These are phyloP conservation scores for Rhodamnia argentea DNA, from an alignment of 345 rosid genomes.

Conservation along the genomic window DNA sequence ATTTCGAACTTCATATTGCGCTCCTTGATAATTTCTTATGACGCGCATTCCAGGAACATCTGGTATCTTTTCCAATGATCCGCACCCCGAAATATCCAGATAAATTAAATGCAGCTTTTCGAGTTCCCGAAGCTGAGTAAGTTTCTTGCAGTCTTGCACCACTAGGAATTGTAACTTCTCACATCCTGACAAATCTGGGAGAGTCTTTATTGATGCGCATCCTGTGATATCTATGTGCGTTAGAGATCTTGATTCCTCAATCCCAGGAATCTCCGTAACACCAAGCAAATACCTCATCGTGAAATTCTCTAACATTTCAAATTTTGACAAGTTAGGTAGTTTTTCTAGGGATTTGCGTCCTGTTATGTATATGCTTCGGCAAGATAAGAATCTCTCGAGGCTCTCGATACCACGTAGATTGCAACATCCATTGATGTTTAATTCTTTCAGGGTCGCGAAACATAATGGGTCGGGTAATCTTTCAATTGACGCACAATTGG, in stretches of 20 bases:
- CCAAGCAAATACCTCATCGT: background rate
- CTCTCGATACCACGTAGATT: no score
- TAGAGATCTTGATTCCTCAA: background rate
- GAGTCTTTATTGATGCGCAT: background rate
- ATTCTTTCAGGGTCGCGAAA: background rate
- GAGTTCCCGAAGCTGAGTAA: background rate
- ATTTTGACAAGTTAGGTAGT: background rate
- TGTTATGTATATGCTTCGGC: no score
- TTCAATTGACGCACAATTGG: background rate
- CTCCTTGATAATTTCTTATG: background rate
- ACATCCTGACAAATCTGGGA: background rate
- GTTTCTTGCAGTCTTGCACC: background rate
- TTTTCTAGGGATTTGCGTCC: background rate
- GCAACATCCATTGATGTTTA: no score
- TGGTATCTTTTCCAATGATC: background rate
- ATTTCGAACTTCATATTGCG: fast-evolving
- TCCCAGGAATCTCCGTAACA: background rate
- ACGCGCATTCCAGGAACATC: fast-evolving
- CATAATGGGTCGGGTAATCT: background rate
- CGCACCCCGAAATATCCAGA: fast-evolving
- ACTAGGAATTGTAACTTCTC: background rate
- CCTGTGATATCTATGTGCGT: background rate
- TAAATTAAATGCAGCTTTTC: background rate
- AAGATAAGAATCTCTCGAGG: no score
- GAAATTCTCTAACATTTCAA: background rate